These are phyloP conservation scores for Zasmidium cellare DNA, from an alignment of 2,329 filamentous ascomycete species.

Conservation along the genomic window DNA sequence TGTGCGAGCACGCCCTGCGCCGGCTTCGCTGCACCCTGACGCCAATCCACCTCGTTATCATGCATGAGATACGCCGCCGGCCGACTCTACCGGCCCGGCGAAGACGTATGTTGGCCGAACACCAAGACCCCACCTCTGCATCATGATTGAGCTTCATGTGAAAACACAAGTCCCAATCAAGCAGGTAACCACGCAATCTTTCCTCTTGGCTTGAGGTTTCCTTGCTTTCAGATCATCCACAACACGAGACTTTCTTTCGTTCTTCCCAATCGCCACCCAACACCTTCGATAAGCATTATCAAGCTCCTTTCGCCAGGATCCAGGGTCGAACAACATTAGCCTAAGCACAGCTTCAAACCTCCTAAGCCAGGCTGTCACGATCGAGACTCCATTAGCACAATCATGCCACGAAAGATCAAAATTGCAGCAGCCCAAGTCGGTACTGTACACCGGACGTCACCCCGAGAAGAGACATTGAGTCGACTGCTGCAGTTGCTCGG, in stretches of 20 bases:
- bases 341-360: no score
- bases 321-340: neutral
- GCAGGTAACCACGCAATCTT: neutral
- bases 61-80: constrained; percentile 4
- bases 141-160: neutral
- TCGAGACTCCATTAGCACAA: constrained; percentile 1
- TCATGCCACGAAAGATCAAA: constrained; percentile 41
- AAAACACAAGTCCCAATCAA: neutral
- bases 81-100: constrained; percentile 5
- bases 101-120: neutral
- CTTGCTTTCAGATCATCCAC: no score
- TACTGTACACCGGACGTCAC: constrained; percentile 43
- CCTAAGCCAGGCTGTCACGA: neutral
- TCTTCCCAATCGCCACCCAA: neutral
- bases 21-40: neutral
- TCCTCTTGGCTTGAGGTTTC: neutral
- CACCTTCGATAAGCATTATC: neutral
- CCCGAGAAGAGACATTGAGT: constrained; percentile 41
- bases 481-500: constrained; percentile 53
- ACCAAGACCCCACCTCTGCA: neutral
- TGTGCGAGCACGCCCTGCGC: neutral
- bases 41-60: constrained; percentile 2
- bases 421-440: constrained; percentile 57
- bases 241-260: neutral
- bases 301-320: neutral